Evolutionary conservation across 1,284 basidiomycete genomes (phyloP), one percentile per base, ranked within the genome.

Genomic region (Neonothopanus nambi): DNA sequence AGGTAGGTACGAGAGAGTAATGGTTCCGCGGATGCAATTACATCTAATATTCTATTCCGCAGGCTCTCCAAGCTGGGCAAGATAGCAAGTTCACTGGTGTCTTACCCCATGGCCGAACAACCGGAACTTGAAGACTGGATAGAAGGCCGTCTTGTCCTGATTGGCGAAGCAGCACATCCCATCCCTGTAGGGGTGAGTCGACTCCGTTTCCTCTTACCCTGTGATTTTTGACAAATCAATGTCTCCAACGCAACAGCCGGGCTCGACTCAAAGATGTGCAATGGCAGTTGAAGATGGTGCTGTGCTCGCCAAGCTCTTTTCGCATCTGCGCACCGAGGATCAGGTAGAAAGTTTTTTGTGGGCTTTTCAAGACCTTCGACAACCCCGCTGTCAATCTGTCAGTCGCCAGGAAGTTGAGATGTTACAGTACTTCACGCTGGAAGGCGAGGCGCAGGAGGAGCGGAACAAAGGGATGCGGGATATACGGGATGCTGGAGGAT

Each of bases 131-230:
- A 82, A 39, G 74, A 81, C 18, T 87, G 85, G 85, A 76, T 80
- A 0, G 78, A 84, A 57, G 61, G 70, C 0, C 69, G 68, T 55
- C 65, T 76, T 46, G 70, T 80, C 3, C 53, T 82, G 13, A 67
- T 84, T 15, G 82, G 82, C 35, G 73, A 77, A 21, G 79, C 77
- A 1, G 80, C 76, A 0, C 81, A 83, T 58, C 77, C 79, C 2
- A 62, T 81, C 23, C 75, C 76, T n/a, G 80, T 82, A 59, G 59
- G 76, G 67, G 9, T 39, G 9, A 33, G 30, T 33, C 30, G 13
- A 33, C 13, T 33, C 13, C 30, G 26, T 28, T 30, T 21, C 13
- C 13, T 24, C 23, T 28, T 2, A 38, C 24, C 11, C 5, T 17
- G 23, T 28, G 18, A 37, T 17, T 40, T 17, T 40, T 20, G 6